Evolutionary conservation across 2,329 filamentous ascomycete species (phyloP), one percentile per base, ranked within the genome.

Genomic region (Penicillium sp.): DNA sequence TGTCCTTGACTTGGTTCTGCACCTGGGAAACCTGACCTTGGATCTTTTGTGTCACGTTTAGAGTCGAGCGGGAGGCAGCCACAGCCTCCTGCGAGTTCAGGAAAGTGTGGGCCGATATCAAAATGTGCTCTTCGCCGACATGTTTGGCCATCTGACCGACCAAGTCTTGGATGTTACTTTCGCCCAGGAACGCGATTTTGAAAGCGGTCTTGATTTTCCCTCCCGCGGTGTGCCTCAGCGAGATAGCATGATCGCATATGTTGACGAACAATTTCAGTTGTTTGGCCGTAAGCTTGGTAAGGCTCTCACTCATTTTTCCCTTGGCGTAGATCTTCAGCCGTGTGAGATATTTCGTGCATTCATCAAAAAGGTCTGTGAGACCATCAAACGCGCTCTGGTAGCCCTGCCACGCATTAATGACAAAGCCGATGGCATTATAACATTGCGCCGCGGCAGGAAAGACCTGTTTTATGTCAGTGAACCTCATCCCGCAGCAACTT

Each of bases 381-480:
- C 21, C 21, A 2, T 49, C 46, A 33, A 49, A 49, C 3, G 36
- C 23, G 3, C 24, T 13, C 18, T 49, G 34, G 24, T 41, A 49
- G 15, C 36, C 36, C 8, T 49, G 13, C n/a, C 32, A 49, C 1
- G 36, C 46, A 17, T 41, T 33, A 29, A 49, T 49, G 8, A 49
- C 8, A 23, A 49, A 49, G 27, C 30, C 34, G 15, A 49, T 34
- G n/a, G 20, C 46, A 34, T 49, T 49, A 18, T 41, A 49, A 18
- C 46, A 45, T 40, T 51, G 33, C 20, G 17, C 41, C 20, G 49
- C 42, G 2, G 42, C 29, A 2, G 27, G 17, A 45, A 45, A 45
- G 3, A 45, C 42, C 42, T 45, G 8, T 42, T 13, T n/a, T n/a
- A n/a, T n/a, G n/a, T n/a, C n/a, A n/a, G n/a, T n/a, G n/a, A n/a